These are phyloP conservation scores for Diaporthe aspalathi DNA, from an alignment of 2,329 filamentous ascomycete species.

Conservation along the genomic window DNA sequence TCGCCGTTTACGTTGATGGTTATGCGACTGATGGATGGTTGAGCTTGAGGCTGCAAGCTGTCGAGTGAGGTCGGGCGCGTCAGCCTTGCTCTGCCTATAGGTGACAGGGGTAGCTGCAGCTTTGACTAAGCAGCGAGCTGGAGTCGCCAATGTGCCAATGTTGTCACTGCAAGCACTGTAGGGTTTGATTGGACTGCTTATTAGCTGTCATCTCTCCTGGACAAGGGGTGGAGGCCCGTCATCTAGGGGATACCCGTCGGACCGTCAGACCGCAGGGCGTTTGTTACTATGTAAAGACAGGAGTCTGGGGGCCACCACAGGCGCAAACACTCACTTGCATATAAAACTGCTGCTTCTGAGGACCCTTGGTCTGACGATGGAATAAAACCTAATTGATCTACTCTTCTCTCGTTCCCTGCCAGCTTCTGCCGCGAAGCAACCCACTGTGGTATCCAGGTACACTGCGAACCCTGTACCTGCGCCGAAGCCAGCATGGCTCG, in stretches of 20 bases:
- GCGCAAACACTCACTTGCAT: constrained; percentile 3
- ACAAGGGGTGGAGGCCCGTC: constrained; percentile 24
- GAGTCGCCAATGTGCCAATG: constrained; percentile 1
- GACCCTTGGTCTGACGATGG: background rate
- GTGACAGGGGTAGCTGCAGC: constrained; percentile 35
- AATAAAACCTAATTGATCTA: background rate
- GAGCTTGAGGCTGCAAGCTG: constrained; percentile 34
- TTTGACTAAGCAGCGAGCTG: constrained; percentile 40
- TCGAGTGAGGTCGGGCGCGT: constrained; percentile 44
- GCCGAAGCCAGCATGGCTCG: constrained; percentile 56
- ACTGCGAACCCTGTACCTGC: background rate
- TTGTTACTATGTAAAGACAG: constrained; percentile 24
- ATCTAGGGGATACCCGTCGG: constrained; percentile 39
- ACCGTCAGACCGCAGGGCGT: constrained; percentile 30
- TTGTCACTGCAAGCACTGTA: too few species aligned
- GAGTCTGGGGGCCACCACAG: constrained; percentile 8
- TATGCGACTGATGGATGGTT: constrained; percentile 33
- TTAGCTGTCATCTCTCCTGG: constrained; percentile 32
- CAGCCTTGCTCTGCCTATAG: constrained; percentile 61
- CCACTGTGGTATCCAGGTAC: background rate
- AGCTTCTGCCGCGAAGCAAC: constrained; percentile 1
- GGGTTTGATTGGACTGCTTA: constrained; percentile 29
- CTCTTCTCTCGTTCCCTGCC: background rate
- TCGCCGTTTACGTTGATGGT: constrained; percentile 37
- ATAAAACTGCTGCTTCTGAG: background rate